These are phyloP conservation scores for Venturia carpophila DNA, from an alignment of 2,329 filamentous ascomycete genomes.

Conservation along the genomic window DNA sequence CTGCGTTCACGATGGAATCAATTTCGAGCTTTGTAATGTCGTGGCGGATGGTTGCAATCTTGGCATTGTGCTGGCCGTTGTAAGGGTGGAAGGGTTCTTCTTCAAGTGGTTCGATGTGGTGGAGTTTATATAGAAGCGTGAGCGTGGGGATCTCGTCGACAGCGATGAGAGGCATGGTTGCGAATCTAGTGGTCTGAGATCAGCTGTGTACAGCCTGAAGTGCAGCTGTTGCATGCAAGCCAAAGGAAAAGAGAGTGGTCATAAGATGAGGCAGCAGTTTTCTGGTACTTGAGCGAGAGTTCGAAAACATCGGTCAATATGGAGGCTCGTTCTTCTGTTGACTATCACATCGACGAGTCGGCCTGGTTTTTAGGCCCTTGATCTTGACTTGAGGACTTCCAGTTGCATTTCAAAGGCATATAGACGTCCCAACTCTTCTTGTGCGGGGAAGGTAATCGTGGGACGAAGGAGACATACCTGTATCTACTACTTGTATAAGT, in stretches of 20 bases:
- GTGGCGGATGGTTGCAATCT: constrained; percentile 60
- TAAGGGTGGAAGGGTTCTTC: constrained; percentile 25
- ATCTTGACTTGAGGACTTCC: not conserved
- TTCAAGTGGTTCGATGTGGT: constrained; percentile 37
- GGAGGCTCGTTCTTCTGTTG: not conserved
- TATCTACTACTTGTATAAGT: not conserved
- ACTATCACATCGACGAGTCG: not conserved
- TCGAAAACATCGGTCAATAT: not conserved
- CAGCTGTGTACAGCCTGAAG: not conserved
- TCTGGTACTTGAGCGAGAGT: not conserved
- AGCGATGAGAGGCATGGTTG: constrained; percentile 26
- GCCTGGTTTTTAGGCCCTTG: not conserved
- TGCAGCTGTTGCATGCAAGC: not conserved
- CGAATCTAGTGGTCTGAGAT: not conserved
- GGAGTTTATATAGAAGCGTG: constrained; percentile 56
- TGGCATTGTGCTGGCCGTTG: constrained; percentile 57
- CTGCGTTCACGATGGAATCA: constrained; percentile 88
- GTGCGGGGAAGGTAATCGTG: not conserved
- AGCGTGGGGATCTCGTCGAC: constrained; percentile 55
- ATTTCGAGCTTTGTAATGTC: constrained; percentile 76
- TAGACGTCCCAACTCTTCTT: not conserved
- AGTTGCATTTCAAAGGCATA: not conserved
- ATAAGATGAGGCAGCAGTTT: not conserved
- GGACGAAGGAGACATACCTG: not conserved
- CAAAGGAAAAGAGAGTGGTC: not conserved